Evolutionary conservation across 1,284 basidiomycete species (phyloP).

Genomic region (Puccinia horiana): DNA sequence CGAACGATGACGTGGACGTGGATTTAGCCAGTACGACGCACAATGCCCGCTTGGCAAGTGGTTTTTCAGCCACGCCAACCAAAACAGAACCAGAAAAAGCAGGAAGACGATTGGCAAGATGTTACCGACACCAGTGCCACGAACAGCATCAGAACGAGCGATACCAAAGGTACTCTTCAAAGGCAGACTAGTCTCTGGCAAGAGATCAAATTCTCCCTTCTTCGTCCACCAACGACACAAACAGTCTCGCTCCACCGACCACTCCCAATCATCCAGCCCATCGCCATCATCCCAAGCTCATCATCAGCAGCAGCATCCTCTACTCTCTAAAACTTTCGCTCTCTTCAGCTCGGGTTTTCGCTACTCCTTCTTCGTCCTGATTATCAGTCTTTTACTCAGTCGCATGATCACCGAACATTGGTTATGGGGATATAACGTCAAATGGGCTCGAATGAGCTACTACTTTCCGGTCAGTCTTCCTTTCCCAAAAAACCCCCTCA

Average conservation of each 20-base stretch:
- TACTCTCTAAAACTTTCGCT: not conserved
- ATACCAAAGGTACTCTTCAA: constrained; percentile 26
- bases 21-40: too few relatives aligned
- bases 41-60: too few relatives aligned
- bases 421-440: constrained; percentile 42
- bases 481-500: too few relatives aligned
- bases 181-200: constrained; percentile 67
- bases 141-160: constrained; percentile 24
- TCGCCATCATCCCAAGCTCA: not conserved
- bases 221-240: constrained; percentile 64
- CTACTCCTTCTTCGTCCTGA: constrained; percentile 21
- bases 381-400: constrained; percentile 12
- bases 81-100: too few relatives aligned
- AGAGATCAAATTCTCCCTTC: constrained; percentile 76
- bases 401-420: constrained; percentile 47
- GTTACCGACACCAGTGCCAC: constrained; percentile 32
- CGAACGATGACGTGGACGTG: not conserved
- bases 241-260: not conserved
- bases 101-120: too few relatives aligned
- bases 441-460: constrained; percentile 15
- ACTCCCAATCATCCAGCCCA: not conserved
- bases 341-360: not conserved
- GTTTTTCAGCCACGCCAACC: too few relatives aligned
- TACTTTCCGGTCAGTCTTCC: constrained; percentile 29
- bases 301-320: not conserved